Evolutionary conservation across 345 rosid species (phyloP).

Genomic region (rapeseed (Brassica napus)): Da-Ae NC_063441.1:8815001-8815500

Average conservation of each 20-base stretch:
- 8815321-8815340: background rate
- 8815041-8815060: background rate
- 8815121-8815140: background rate
- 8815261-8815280: slow-evolving; percentile 41
- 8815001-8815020: too few species aligned
- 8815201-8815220: slow-evolving; percentile 40
- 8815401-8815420: slow-evolving; percentile 19
- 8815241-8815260: slow-evolving; percentile 54
- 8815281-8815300: slow-evolving; percentile 54
- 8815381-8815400: background rate
- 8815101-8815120: background rate
- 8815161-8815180: background rate
- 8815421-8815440: background rate
- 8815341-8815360: background rate
- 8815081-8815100: background rate
- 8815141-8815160: background rate
- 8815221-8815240: slow-evolving; percentile 49
- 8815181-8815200: slow-evolving; percentile 32
- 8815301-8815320: slow-evolving; percentile 66
- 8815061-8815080: background rate
- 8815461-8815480: slow-evolving; percentile 11
- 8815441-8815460: background rate
- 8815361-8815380: background rate
- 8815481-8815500: slow-evolving; percentile 2
- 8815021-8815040: background rate